Percentiles rank a stretch among this genome's conserved stretches.
Conservation (phyloP, 805 yeast species). For the Yamadazyma nakazawae region DNA sequence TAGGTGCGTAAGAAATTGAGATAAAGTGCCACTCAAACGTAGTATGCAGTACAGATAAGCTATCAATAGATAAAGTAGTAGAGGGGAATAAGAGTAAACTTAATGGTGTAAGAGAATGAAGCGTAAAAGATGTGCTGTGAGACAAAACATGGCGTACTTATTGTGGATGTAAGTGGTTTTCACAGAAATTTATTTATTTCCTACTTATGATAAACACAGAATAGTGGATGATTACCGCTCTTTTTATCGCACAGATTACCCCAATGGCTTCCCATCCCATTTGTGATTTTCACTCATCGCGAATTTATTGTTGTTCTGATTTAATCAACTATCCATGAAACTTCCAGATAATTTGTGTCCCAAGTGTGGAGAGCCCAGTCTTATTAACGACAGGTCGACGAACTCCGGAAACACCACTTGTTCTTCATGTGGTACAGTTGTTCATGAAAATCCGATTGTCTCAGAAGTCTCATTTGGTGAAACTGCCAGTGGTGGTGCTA, state of each 20-base stretch:
- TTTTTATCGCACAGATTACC: neutral
- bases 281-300: neutral
- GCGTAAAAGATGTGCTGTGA: no score
- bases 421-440: slow-evolving; percentile 77
- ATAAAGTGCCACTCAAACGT: neutral
- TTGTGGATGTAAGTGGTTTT: no score
- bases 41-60: neutral
- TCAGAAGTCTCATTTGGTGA: slow-evolving; percentile 95
- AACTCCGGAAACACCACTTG: slow-evolving; percentile 76
- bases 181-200: neutral
- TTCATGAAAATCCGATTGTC: slow-evolving; percentile 90
- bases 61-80: neutral
- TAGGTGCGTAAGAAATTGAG: neutral
- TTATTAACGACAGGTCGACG: slow-evolving; percentile 6
- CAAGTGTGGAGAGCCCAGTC: slow-evolving; percentile 7
- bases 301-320: neutral
- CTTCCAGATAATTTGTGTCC: slow-evolving; percentile 7
- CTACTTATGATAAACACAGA: no score
- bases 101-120: neutral
- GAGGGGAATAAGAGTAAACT: neutral
- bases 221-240: neutral
- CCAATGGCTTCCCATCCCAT: neutral
- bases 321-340: slow-evolving; percentile 1
- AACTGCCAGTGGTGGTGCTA: slow-evolving; percentile 88
- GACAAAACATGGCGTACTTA: no score